phyloP scores from a whole-genome alignment of 2,329 filamentous ascomycete species.

The Fusarium brevicatenulatum region DNA sequence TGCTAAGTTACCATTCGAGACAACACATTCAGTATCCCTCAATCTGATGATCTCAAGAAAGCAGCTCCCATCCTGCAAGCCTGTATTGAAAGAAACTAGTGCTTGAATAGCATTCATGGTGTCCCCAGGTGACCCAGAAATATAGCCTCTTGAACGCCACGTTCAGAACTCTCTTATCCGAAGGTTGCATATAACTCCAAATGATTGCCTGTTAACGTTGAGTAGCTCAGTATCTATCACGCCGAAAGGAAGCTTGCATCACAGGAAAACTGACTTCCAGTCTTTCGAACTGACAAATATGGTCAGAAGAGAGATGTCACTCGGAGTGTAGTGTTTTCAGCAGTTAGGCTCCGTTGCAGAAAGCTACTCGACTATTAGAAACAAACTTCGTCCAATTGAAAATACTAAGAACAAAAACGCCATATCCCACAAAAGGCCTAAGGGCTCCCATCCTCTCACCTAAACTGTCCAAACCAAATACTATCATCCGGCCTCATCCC shows the following conservation, averaged over 20 bases:
- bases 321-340: too few species aligned
- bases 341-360: fast-evolving
- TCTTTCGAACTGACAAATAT: fast-evolving
- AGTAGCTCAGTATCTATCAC: too few species aligned
- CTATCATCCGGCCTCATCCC: slow-evolving; percentile 50
- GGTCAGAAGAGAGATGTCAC: fast-evolving
- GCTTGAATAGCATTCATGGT: fast-evolving
- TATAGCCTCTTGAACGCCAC: too few species aligned
- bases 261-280: fast-evolving
- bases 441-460: neutral
- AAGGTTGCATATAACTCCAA: fast-evolving
- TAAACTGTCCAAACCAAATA: slow-evolving; percentile 51
- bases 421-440: neutral
- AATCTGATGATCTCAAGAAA: neutral
- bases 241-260: neutral
- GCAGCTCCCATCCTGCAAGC: too few species aligned
- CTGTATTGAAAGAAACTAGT: neutral
- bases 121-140: neutral
- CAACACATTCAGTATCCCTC: neutral
- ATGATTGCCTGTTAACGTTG: neutral
- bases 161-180: neutral
- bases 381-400: fast-evolving
- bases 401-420: neutral
- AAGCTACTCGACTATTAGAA: neutral
- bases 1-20: neutral